Evolutionary conservation across 257 asterid genomes (phyloP), one percentile per base, ranked within the genome.

Genomic region (Solanum neorickii): DNA sequence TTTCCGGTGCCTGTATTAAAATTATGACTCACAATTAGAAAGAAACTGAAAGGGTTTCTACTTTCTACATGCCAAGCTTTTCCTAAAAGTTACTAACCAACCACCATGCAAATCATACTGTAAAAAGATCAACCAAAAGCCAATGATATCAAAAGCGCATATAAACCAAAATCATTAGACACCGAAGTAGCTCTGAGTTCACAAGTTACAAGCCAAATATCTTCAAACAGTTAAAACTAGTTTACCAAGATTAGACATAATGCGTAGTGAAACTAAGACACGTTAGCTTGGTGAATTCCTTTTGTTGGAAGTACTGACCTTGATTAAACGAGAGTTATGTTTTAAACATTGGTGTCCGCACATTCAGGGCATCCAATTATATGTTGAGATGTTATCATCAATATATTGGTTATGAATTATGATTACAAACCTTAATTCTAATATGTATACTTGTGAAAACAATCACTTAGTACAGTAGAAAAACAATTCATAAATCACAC

Each of bases 1-100:
- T 97, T 97, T 91, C 99, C 99, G 87, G 99, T 94, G 78, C 99
- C 99, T 97, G 89, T 86, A 49, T 80, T 46, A 76, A 76, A 23
- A 76, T n/a, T 46, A 27, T 16, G 66, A 5, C 84, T 25, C 27
- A 47, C 42, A 47, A 80, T 80, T 80, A 47, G 29, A 46, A 44
- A 27, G 60, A 15, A 9, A 15, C 14, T 7, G 15, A 46, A 46
- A 78, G 65, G 60, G 66, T 27, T 80, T 16, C 42, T 27, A 80
- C 39, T 5, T 37, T 37, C 39, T 37, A 37, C 18, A 9, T 46
- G 16, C 84, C 16, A 80, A 80, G 66, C 42, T 47, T 80, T 80
- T 80, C 18, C 6, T 80, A 46, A 42, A 25, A 77, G 60, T 77
- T 42, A n/a, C 13, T 78, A 78, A 27, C 42, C 62, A 46, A 78